phyloP scores from a whole-genome alignment of 83 land plant species.

The Picea abies region DNA sequence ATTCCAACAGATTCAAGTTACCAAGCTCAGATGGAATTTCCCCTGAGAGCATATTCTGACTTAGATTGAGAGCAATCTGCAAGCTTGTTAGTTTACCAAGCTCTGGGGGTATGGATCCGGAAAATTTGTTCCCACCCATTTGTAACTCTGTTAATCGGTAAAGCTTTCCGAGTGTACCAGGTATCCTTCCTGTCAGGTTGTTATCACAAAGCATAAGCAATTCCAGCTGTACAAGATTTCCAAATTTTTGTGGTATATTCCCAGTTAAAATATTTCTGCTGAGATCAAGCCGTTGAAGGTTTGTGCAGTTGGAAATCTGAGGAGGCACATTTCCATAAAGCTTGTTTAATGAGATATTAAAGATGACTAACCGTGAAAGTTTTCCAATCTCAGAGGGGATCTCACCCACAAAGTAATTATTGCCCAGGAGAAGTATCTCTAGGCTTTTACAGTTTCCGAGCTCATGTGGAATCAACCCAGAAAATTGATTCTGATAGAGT shows the following conservation, averaged over 20 bases:
- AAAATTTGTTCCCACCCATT: conserved; percentile 62
- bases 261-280: conserved; percentile 56
- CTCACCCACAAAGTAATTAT: conserved; percentile 42
- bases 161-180: conserved; percentile 44
- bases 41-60: conserved; percentile 64
- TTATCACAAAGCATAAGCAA: conserved; percentile 41
- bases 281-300: conserved; percentile 37
- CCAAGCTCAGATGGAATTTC: conserved; percentile 62
- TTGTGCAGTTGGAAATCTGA: conserved; percentile 38
- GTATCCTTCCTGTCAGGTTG: conserved; percentile 44
- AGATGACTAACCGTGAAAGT: conserved; percentile 37
- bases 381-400: conserved; percentile 63
- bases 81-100: conserved; percentile 44
- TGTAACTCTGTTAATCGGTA: conserved; percentile 53
- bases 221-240: conserved; percentile 42
- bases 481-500: conserved; percentile 40
- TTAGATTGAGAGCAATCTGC: conserved; percentile 60
- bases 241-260: conserved; percentile 41
- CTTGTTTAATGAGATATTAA: conserved; percentile 63
- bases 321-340: conserved; percentile 51
- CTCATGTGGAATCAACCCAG: conserved; percentile 44
- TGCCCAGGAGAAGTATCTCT: conserved; percentile 40
- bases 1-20: conserved; percentile 31
- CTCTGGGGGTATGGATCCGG: conserved; percentile 52
- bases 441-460: conserved; percentile 36